These are phyloP conservation scores for Petunia hybrid DNA, from an alignment of 305 asterid species.

Conservation along the genomic window DNA sequence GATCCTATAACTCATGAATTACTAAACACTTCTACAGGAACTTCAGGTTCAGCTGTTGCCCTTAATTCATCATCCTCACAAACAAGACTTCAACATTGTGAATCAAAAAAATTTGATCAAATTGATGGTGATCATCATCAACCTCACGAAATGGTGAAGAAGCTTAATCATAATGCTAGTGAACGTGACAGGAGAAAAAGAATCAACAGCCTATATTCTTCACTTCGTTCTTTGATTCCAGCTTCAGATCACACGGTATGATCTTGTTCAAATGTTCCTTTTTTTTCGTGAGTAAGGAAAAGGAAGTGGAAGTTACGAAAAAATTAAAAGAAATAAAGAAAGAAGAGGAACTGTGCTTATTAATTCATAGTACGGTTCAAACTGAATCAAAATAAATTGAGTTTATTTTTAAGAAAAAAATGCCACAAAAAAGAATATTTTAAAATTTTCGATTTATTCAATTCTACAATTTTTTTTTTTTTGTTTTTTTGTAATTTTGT, in stretches of 20 bases:
- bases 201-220: constrained; percentile 60
- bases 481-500: no score
- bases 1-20: constrained; percentile 41
- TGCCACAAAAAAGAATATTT: no score
- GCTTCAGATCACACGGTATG: constrained; percentile 58
- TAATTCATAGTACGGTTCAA: no score
- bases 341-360: no score
- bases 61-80: constrained; percentile 49
- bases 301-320: no score
- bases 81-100: constrained; percentile 25
- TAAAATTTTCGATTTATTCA: no score
- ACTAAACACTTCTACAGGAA: constrained; percentile 34
- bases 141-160: constrained; percentile 46
- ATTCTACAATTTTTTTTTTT: no score
- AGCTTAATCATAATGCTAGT: constrained; percentile 79
- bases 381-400: no score
- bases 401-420: no score
- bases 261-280: background rate
- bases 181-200: constrained; percentile 80
- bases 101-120: constrained; percentile 25
- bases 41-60: constrained; percentile 40
- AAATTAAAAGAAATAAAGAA: no score
- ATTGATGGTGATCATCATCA: background rate
- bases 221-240: constrained; percentile 78
- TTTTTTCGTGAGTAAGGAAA: background rate